Percentiles rank a stretch among this genome's conserved stretches.
Conservation (phyloP, 192 early-diverging fungal genomes). For the Backusella mclennaniae region DNA sequence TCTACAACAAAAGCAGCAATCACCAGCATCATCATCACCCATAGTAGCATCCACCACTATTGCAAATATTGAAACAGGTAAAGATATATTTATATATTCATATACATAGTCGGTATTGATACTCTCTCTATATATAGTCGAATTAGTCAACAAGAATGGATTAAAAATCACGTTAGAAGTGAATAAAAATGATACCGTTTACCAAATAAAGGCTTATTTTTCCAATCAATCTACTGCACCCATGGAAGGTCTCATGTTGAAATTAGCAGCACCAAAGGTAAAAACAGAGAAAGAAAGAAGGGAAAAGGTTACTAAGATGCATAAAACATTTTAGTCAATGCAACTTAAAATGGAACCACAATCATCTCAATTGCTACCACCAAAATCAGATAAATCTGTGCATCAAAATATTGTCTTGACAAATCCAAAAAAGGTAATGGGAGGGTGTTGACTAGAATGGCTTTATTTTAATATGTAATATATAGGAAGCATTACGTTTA, state of each 20-base stretch:
- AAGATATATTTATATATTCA: background rate
- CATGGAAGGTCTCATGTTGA: slow-evolving; percentile 39
- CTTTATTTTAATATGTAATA: background rate
- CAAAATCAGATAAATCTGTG: slow-evolving; percentile 35
- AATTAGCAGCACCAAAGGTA: slow-evolving; percentile 49
- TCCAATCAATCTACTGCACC: slow-evolving; percentile 45
- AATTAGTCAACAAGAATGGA: slow-evolving; percentile 46
- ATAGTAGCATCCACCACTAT: background rate
- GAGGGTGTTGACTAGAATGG: too few relatives aligned
- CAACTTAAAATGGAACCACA: slow-evolving; percentile 46
- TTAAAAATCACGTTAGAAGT: slow-evolving; percentile 41
- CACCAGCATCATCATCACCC: slow-evolving; percentile 12
- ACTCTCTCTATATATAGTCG: slow-evolving; percentile 13
- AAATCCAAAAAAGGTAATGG: slow-evolving; percentile 27
- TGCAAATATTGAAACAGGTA: background rate
- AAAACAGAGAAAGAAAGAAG: background rate
- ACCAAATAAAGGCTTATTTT: slow-evolving; percentile 42
- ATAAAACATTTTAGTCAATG: slow-evolving; percentile 24
- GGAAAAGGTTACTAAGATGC: background rate
- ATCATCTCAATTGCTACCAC: slow-evolving; percentile 39
- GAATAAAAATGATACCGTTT: slow-evolving; percentile 14
- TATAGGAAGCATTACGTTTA: slow-evolving; percentile 30
- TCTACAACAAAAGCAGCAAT: background rate
- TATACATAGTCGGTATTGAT: background rate
- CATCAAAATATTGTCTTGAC: slow-evolving; percentile 40